A percentile compares a stretch with the other conserved stretches of the same genome.
Conservation (phyloP, 768 basidiomycete species). For the Trametes cubensis region DNA sequence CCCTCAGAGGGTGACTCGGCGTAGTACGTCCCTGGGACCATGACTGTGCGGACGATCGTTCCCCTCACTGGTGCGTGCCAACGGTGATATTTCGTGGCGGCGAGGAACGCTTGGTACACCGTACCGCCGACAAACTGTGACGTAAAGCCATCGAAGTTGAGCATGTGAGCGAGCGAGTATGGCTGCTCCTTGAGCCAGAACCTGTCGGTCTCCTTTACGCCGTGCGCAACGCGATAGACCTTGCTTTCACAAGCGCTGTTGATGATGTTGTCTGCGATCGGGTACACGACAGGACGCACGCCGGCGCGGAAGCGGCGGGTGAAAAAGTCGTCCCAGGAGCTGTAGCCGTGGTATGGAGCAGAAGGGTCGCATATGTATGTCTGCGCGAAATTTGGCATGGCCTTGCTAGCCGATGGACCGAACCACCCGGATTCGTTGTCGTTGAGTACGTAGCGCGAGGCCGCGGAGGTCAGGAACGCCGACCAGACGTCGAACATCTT, state of each 20-base stretch:
- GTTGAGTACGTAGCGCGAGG: constrained; percentile 47
- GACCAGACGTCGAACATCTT: constrained; percentile 55
- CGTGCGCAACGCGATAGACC: constrained; percentile 42
- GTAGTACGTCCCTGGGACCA: constrained; percentile 56
- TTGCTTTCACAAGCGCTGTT: constrained; percentile 57
- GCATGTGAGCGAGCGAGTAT: constrained; percentile 62
- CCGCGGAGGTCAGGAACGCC: constrained; percentile 46
- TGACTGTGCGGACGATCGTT: constrained; percentile 41
- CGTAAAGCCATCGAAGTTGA: constrained; percentile 44
- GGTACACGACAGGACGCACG: constrained; percentile 16
- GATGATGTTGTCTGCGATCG: constrained; percentile 37
- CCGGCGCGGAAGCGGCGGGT: constrained; percentile 35
- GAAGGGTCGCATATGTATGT: constrained; percentile 40
- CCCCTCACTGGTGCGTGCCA: constrained; percentile 64
- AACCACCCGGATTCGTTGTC: constrained; percentile 52
- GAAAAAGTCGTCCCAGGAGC: constrained; percentile 43
- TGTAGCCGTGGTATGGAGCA: constrained; percentile 35
- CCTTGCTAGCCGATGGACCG: constrained; percentile 36
- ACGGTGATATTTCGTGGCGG: constrained; percentile 58
- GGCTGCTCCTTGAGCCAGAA: constrained; percentile 68
- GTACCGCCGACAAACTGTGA: constrained; percentile 52
- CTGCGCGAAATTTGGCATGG: constrained; percentile 27
- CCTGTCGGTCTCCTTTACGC: constrained; percentile 45
- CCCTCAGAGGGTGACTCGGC: constrained; percentile 37
- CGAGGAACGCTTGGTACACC: constrained; percentile 61